Evolutionary conservation across 1,284 basidiomycete genomes (phyloP).

Genomic region (Leccinum laetum): DNA sequence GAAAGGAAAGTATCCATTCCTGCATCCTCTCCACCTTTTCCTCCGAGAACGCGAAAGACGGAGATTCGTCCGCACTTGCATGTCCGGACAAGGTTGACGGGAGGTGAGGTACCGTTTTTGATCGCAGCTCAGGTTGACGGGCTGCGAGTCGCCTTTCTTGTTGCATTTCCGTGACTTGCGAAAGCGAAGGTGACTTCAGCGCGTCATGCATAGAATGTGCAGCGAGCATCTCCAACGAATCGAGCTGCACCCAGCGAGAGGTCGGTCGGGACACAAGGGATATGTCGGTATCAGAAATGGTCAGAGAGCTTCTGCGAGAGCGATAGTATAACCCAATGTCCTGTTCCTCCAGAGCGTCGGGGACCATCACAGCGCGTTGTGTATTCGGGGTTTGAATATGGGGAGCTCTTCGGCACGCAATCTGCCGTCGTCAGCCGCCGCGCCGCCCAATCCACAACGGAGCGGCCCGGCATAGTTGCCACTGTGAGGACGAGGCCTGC

Average conservation of each 20-base stretch:
- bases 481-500: too few relatives aligned
- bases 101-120: slow-evolving; percentile 40
- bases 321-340: slow-evolving; percentile 30
- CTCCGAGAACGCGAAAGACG: slow-evolving; percentile 43
- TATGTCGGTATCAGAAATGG: slow-evolving; percentile 28
- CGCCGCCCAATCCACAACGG: too few relatives aligned
- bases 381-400: too few relatives aligned
- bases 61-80: slow-evolving; percentile 4
- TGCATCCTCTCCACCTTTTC: slow-evolving; percentile 53
- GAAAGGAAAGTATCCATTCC: slow-evolving; percentile 80
- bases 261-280: slow-evolving; percentile 12
- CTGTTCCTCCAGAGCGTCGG: slow-evolving; percentile 25
- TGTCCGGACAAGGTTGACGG: slow-evolving; percentile 10
- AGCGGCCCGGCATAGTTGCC: too few relatives aligned
- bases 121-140: slow-evolving; percentile 32
- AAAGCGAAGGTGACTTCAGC: slow-evolving; percentile 28
- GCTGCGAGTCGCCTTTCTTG: slow-evolving; percentile 8
- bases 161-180: slow-evolving; percentile 18
- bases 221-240: not conserved
- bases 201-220: slow-evolving; percentile 1
- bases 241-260: not conserved
- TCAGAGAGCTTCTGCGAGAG: slow-evolving; percentile 26
- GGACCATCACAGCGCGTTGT: not conserved
- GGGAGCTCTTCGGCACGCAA: too few relatives aligned
- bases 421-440: too few relatives aligned